Evolutionary conservation across 192 early-diverging fungal species (phyloP), one percentile per base, ranked within the genome.

Genomic region (Cetraspora pellucida): DNA sequence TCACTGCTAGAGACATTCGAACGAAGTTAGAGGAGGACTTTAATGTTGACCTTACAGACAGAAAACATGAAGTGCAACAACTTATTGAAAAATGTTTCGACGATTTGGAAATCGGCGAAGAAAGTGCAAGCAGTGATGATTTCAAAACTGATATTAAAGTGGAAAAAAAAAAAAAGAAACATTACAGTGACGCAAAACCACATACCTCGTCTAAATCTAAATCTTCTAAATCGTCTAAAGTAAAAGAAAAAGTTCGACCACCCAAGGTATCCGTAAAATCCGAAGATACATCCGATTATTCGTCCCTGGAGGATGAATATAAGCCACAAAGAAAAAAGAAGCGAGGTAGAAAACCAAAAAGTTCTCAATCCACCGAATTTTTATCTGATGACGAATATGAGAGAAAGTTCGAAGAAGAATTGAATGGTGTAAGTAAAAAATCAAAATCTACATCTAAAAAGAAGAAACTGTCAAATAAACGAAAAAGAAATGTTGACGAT

Each of bases 11-110:
- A 25, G 58, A 57, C 31, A 57, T 74, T 28, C 28, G 72, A 21
- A 10, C 45, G 57, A 47, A 74, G 16, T 44, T 74, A 14, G 23
- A 74, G 60, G 9, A 74, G 27, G 13, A 60, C 0, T 60, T 28
- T 43, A 60, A 74, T 17, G 43, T 74, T 21, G 72, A 74, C 44
- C 72, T 74, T 25, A 46, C 21, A 6, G n/a, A 55, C 5, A 28
- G 57, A 23, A 74, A 60, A 23, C n/a, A 27, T 14, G 72, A 74
- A 60, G 57, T 74, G 10, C 72, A 60, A 60, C 14, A 60, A 25
- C 30, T 74, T 27, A 46, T 60, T 74, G 72, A 74, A 10, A 10
- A 44, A 6, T 74, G 72, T 74, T 74, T 59, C 60, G 57, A 74
- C 44, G 72, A 73, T 55, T 58, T 73, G 25, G 43, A 59, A 14